Percentiles rank a stretch among this genome's conserved stretches.
Conservation (phyloP, 768 basidiomycete species). For the Mycena alexandri region DNA sequence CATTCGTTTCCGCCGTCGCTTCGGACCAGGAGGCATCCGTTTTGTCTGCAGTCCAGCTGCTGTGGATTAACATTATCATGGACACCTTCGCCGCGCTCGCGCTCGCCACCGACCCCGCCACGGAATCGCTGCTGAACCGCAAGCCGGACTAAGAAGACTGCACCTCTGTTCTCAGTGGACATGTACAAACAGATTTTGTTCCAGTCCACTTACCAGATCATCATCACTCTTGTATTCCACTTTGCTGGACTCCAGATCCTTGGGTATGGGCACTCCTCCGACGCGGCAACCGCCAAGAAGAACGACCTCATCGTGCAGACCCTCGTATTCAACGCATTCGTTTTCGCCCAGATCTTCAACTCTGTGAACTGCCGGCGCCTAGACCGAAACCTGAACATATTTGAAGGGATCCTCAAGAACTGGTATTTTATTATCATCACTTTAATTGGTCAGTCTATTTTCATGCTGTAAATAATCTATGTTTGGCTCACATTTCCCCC, state of each 20-base stretch:
- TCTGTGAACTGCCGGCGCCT: constrained; percentile 92
- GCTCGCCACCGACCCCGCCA: constrained; percentile 95
- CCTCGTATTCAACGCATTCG: constrained; percentile 97
- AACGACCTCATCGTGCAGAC: constrained; percentile 74
- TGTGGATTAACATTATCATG: constrained; percentile 99
- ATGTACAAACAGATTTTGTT: constrained; percentile 98
- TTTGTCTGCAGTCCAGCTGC: constrained; percentile 94
- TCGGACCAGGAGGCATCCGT: constrained; percentile 83
- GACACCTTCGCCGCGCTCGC: constrained; percentile 98
- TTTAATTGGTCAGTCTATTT: constrained; percentile 72
- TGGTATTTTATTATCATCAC: constrained; percentile 90
- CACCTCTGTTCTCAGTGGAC: constrained; percentile 90
- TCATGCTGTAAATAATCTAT: constrained; percentile 1
- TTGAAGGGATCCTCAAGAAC: constrained; percentile 85
- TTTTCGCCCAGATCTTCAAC: constrained; percentile 98
- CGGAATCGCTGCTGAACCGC: constrained; percentile 82
- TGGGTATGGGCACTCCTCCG: constrained; percentile 56
- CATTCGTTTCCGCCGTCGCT: constrained; percentile 90
- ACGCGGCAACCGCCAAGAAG: constrained; percentile 47
- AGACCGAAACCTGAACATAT: constrained; percentile 89
- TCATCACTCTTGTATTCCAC: constrained; percentile 89
- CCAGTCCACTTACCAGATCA: constrained; percentile 90
- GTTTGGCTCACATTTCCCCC: constrained; percentile 19
- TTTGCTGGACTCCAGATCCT: constrained; percentile 85
- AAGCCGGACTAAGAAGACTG: constrained; percentile 91